phyloP scores from a whole-genome alignment of 139 green algal species.

The Yamagishiella unicocca region DNA sequence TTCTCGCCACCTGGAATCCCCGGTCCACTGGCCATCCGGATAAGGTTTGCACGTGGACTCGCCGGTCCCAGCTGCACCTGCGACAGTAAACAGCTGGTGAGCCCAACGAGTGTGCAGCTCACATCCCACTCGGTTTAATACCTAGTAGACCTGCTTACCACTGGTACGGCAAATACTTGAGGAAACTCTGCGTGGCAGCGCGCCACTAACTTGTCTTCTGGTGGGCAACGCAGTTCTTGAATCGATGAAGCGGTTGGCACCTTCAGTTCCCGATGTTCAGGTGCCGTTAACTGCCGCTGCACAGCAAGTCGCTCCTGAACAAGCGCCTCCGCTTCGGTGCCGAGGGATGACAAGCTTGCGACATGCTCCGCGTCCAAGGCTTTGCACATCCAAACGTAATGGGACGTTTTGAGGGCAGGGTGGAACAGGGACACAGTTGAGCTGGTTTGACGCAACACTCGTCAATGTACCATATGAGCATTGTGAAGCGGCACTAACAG shows the following conservation, averaged over 20 bases:
- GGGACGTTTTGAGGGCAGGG: no score
- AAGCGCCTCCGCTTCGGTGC: neutral
- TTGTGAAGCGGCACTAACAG: no score
- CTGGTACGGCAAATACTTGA: constrained; percentile 45
- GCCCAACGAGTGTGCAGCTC: no score
- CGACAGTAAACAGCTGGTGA: neutral
- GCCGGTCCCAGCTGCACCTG: neutral
- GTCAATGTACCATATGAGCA: no score
- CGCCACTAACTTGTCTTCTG: constrained; percentile 59
- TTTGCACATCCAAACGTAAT: no score
- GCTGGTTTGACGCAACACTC: no score
- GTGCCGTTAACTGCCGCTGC: neutral
- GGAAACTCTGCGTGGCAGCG: constrained; percentile 53
- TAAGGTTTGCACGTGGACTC: neutral
- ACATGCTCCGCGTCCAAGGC: neutral
- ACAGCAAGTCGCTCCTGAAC: neutral
- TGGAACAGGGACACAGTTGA: no score
- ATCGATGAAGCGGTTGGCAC: constrained; percentile 20
- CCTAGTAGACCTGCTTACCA: neutral
- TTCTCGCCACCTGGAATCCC: neutral
- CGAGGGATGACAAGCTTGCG: neutral
- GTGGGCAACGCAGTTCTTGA: constrained; percentile 60
- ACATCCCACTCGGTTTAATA: no score
- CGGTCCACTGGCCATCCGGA: neutral
- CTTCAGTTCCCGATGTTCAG: neutral